A percentile compares a stretch with the other conserved stretches of the same genome.
Evolutionary conservation across 495 filamentous ascomycete species (phyloP).

Genomic region (Tuber umbilicatum): DNA sequence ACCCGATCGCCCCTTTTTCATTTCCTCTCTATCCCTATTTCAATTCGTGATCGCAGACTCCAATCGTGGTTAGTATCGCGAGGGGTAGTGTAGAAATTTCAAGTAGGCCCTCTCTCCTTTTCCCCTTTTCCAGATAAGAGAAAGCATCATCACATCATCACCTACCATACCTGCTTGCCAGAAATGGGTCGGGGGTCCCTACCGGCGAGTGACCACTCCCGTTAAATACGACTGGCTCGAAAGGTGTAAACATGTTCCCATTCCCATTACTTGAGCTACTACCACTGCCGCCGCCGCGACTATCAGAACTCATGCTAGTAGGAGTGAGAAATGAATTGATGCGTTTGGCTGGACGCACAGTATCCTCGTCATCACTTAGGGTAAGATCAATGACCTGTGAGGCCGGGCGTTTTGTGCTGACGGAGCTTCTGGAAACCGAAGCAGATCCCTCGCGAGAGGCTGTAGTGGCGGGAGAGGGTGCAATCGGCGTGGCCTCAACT

Average conservation of each 20-base stretch:
- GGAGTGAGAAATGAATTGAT: slow-evolving; percentile 41
- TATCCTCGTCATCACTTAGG: slow-evolving; percentile 64
- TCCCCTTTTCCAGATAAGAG: not conserved
- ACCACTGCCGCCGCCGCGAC: slow-evolving; percentile 15
- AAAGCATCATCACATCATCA: slow-evolving; percentile 10
- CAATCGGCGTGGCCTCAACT: slow-evolving; percentile 21
- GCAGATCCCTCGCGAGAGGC: slow-evolving; percentile 48
- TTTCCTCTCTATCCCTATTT: not conserved
- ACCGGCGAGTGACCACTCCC: slow-evolving; percentile 31
- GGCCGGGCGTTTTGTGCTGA: slow-evolving; percentile 56
- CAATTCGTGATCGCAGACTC: not conserved
- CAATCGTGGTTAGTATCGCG: not conserved
- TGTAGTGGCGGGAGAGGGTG: slow-evolving; percentile 43
- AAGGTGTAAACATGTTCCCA: not conserved
- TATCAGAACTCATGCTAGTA: slow-evolving; percentile 34
- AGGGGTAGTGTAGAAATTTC: not conserved
- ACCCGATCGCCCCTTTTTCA: not conserved
- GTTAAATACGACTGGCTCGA: slow-evolving; percentile 12
- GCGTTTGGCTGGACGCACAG: slow-evolving; percentile 55
- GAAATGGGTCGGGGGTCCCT: slow-evolving; percentile 24
- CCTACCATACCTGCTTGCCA: slow-evolving; percentile 8
- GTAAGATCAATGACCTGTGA: slow-evolving; percentile 73
- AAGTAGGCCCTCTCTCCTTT: not conserved
- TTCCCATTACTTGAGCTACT: slow-evolving; percentile 15
- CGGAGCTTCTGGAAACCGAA: slow-evolving; percentile 12